Evolutionary conservation across 257 asterid species (phyloP), one percentile per base, ranked within the genome.

Genomic region (Schizonepeta tenuifolia): DNA sequence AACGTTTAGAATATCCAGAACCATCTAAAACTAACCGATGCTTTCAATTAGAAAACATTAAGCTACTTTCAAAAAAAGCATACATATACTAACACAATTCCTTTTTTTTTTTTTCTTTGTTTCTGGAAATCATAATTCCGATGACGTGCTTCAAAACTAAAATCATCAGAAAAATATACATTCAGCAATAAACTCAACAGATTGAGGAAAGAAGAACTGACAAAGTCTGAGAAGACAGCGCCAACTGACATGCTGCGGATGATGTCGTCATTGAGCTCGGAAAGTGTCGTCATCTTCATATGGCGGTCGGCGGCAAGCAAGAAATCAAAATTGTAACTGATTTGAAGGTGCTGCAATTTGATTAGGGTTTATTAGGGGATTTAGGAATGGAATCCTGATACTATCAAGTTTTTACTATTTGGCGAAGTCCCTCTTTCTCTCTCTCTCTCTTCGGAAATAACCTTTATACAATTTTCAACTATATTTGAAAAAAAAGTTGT

Each of bases 181-280:
- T 15, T 43, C 28, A 21, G 11, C 41, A 14, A 43, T 14, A 14
- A 13, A 22, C 18, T 6, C 0, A 43, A 61, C 46, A 40, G 51
- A 54, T 5, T 35, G 56, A 33, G 60, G 62, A 44, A 38, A 58
- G 54, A 35, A 24, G 13, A 68, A 84, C 95, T 84, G 54, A 94
- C 99, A 61, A 86, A 94, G 82, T 94, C 97, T 1, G 97, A 81
- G 89, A 91, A 94, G 46, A 92, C 91, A 28, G 97, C 97, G 43
- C 84, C 99, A 51, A 91, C 59, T 20, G 95, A 77, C 97, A 94
- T 94, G 82, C 89, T 86, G 17, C 89, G 86, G 83, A 94, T 71
- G 73, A 79, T 73, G 62, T 84, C 97, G 61, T 91, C 97, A 31
- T 70, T 89, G 64, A 91, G 89, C 54, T 87, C 93, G 22, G 88